Evolutionary conservation across 257 asterid species (phyloP), one percentile per base, ranked within the genome.

Genomic region (Solanum gracilifrons): DNA sequence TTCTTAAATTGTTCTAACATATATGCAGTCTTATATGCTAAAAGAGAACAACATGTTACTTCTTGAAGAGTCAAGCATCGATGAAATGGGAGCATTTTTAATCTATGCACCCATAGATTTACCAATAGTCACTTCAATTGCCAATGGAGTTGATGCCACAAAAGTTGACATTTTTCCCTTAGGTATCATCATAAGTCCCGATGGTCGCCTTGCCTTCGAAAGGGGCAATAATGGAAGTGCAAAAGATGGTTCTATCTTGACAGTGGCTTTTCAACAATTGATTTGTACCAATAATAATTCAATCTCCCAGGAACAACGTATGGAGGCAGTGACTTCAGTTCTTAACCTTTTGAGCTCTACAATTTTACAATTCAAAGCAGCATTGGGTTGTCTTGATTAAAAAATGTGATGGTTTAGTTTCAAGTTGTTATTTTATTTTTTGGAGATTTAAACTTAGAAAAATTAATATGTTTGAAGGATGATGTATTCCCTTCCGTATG

Each of bases 11-110:
- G 41, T 20, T 85, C 41, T 27, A 23, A 6, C 41, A 1, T 51
- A 62, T 86, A 84, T 64, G 48, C 93, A 95, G 97, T 94, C 96
- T 11, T 87, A 66, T 79, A 85, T 25, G 12, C 91, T 91, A 0
- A 90, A 89, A 37, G 98, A 92, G 87, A 91, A 39, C 86, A 87
- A 37, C 91, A 88, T 93, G 92, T n/a, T 93, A 86, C 69, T 94
- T 87, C 89, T 94, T 90, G 95, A 96, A 92, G 99, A 95, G 88
- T 92, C 92, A 83, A 89, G 89, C 90, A 86, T 93, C 0, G 97
- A 94, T 88, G 13, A 82, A 11, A 86, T 92, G 0, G 95, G 95
- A 87, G 95, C 93, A 36, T 76, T 76, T 23, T 36, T 95, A 29
- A 87, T 95, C 76, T 93, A 96, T 60, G 92, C 94, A 6, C 95